These are phyloP conservation scores for Sugiyamaella lignohabitans DNA, from an alignment of 805 yeast genomes.

Conservation along the genomic window DNA sequence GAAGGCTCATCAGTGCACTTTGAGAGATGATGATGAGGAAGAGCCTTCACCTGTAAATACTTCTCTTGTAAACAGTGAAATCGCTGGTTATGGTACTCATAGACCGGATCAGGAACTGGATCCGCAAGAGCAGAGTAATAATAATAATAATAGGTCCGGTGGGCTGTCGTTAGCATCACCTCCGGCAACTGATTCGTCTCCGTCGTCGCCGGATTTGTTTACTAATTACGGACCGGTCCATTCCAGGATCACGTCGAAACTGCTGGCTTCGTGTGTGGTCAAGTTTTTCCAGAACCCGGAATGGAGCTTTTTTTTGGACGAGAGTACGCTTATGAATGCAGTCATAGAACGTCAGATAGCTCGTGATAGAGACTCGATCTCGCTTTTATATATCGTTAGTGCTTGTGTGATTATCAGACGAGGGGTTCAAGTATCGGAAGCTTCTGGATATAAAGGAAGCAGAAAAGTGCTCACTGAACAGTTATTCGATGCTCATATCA, in stretches of 20 bases:
- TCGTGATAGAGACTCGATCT: neutral
- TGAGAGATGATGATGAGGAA: neutral
- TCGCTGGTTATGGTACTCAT: neutral
- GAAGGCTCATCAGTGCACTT: constrained; percentile 8
- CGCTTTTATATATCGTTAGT: constrained; percentile 5
- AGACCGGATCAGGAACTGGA: neutral
- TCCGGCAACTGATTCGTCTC: too few species aligned
- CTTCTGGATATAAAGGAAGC: neutral
- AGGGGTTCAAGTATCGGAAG: constrained; percentile 1
- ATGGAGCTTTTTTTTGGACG: constrained; percentile 3
- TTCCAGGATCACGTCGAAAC: neutral
- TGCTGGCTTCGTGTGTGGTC: constrained; percentile 5
- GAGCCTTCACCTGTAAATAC: too few species aligned
- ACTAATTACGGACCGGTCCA: too few species aligned
- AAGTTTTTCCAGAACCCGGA: constrained; percentile 5
- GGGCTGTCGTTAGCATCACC: neutral
- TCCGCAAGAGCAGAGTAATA: neutral
- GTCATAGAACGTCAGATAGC: neutral
- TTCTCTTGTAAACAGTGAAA: too few species aligned
- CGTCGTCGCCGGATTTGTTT: too few species aligned
- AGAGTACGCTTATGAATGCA: constrained; percentile 3
- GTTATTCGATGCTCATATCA: neutral
- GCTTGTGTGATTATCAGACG: constrained; percentile 7
- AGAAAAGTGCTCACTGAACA: neutral
- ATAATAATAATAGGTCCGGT: neutral